Evolutionary conservation across 1,284 basidiomycete species (phyloP), one percentile per base, ranked within the genome.

Genomic region (Cystobasidium slooffiae): DNA sequence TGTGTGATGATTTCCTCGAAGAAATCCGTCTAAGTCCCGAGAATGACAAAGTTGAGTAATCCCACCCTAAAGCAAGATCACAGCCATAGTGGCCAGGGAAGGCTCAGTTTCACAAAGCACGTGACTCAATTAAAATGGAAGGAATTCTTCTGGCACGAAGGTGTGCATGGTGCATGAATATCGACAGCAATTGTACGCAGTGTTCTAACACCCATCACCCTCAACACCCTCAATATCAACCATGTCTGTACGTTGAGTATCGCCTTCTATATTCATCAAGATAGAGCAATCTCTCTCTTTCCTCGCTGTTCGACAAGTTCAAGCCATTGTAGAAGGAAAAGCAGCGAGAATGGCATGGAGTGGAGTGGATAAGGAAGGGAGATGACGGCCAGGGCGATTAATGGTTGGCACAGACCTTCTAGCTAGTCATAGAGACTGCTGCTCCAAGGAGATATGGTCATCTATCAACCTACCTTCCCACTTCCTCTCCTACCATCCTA

Each of bases 231-330:
- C 43, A 49, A 63, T 5, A 22, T 1, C 22, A 46, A 31, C 20
- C 44, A 63, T 63, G 61, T 63, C 61, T 63, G 61, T 63, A 63
- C 61, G 61, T 63, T 47, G 61, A 63, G 12, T 43, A 12, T 18
- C 44, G n/a, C 44, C 4, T 12, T 44, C 6, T 7, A 20, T 2
- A 9, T 16, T 3, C 18, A 31, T 10, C 22, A 59, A 24, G 31
- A 39, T 12, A 39, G n/a, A 14, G 56, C 56, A 31, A 8, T 5
- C 56, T 59, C 22, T 9, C 37, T 39, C 16, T 43, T 31, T 59
- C 9, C 22, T 20, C n/a, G 10, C 37, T 20, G 14, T 14, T 51
- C 20, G 20, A 51, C 47, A 51, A 6, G 1, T 51, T 51, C 6
- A 51, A 16, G 24, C 20, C 16, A 22, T 18, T 22, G 2, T n/a